These are phyloP conservation scores for Epichloe gansuensis DNA, from an alignment of 2,329 filamentous ascomycete species.

Conservation along the genomic window DNA sequence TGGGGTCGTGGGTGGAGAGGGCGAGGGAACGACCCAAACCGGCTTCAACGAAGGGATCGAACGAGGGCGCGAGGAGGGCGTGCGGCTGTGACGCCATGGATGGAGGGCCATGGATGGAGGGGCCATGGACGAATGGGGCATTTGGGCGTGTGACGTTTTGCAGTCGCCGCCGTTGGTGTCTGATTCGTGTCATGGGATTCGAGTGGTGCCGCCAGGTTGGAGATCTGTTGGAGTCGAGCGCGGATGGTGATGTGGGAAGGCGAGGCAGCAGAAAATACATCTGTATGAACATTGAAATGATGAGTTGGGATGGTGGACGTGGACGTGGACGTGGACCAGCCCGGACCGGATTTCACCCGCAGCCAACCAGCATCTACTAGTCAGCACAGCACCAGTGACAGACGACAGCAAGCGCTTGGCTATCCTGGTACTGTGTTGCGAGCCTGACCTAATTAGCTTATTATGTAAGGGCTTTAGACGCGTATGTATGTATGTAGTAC, in stretches of 20 bases:
- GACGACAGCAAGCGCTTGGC: no score
- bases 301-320: no score
- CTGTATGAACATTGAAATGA: no score
- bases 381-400: no score
- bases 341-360: no score
- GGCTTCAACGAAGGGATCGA: background rate
- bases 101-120: no score
- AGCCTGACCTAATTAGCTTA: no score
- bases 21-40: background rate
- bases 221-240: background rate
- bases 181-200: background rate
- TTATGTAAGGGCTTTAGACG: no score
- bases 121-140: background rate
- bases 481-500: no score
- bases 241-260: background rate
- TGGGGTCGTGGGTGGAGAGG: background rate
- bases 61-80: background rate
- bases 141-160: background rate
- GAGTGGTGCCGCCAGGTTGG: background rate
- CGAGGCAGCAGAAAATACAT: background rate
- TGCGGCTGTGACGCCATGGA: background rate
- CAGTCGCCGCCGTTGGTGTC: background rate
- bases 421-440: no score
- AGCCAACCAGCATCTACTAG: no score
- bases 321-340: no score